These are phyloP conservation scores for Crassisporium funariophilum DNA, from an alignment of 768 basidiomycete species.

Conservation along the genomic window DNA sequence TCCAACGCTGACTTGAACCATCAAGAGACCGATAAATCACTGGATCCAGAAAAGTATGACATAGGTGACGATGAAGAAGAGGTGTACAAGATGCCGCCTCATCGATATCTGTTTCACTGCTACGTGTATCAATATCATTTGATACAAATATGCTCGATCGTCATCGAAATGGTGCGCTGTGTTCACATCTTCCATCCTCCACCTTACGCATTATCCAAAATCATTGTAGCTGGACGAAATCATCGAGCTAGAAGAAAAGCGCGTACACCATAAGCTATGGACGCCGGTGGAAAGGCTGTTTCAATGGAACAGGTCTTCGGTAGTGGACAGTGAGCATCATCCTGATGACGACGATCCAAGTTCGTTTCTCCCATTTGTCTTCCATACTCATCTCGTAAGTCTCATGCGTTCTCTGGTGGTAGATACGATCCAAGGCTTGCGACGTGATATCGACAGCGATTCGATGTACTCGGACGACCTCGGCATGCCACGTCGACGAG, in stretches of 20 bases:
- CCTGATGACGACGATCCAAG: constrained; percentile 76
- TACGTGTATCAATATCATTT: constrained; percentile 71
- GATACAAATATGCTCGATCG: constrained; percentile 38
- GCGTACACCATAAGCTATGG: constrained; percentile 52
- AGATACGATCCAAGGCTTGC: constrained; percentile 59
- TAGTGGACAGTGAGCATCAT: constrained; percentile 43
- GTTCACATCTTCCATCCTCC: background rate
- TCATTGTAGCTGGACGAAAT: constrained; percentile 60
- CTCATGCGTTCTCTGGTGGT: background rate
- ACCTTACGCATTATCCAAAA: background rate
- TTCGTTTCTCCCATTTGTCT: constrained; percentile 14
- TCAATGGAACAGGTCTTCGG: constrained; percentile 46
- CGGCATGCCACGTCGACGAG: constrained; percentile 56
- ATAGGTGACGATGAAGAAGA: constrained; percentile 13
- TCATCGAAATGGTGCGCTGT: constrained; percentile 43
- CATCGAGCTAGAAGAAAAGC: constrained; percentile 52
- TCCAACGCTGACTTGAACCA: too few species aligned
- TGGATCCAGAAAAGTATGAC: constrained; percentile 17
- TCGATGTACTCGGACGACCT: constrained; percentile 41
- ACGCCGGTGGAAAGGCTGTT: constrained; percentile 49
- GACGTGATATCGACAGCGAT: constrained; percentile 26
- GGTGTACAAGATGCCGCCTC: constrained; percentile 50
- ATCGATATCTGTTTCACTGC: constrained; percentile 72
- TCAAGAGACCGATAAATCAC: constrained; percentile 2
- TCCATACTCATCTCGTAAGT: background rate